A percentile compares a stretch with the other conserved stretches of the same genome.
These are phyloP conservation scores for Lathyrus oleraceus DNA, from an alignment of 306 rosid species.

Conservation along the genomic window DNA sequence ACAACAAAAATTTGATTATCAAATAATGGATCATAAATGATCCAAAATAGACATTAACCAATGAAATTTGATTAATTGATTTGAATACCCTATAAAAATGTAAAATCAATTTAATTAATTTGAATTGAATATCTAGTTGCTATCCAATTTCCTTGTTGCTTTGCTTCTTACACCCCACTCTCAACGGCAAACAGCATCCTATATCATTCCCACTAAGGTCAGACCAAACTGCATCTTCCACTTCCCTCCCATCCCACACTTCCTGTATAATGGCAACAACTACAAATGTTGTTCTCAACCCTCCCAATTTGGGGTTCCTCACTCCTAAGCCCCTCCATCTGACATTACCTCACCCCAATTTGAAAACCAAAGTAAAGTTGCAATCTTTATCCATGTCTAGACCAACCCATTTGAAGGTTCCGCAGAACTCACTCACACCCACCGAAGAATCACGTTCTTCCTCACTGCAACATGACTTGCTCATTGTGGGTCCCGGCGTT, in stretches of 20 bases:
- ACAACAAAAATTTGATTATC: too few relatives aligned
- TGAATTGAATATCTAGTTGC: too few relatives aligned
- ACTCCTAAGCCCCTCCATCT: constrained; percentile 1
- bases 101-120: too few relatives aligned
- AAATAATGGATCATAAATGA: too few relatives aligned
- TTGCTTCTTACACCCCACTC: too few relatives aligned
- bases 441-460: constrained; percentile 45
- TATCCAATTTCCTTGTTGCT: too few relatives aligned
- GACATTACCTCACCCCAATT: constrained; percentile 26
- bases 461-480: constrained; percentile 59
- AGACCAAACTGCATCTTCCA: constrained; percentile 28
- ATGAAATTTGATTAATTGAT: too few relatives aligned
- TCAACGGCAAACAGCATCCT: too few relatives aligned
- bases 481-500: constrained; percentile 94
- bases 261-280: constrained; percentile 41
- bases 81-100: too few relatives aligned
- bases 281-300: constrained; percentile 28
- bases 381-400: constrained; percentile 35
- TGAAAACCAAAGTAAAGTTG: constrained; percentile 30
- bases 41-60: too few relatives aligned
- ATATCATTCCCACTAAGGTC: neutral
- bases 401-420: constrained; percentile 53
- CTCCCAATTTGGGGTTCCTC: constrained; percentile 20
- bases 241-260: neutral
- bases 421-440: constrained; percentile 50